Evolutionary conservation across 1,139 yeast genomes (phyloP), one percentile per base, ranked within the genome.

Genomic region (Magnusiomyces fungicola): DNA sequence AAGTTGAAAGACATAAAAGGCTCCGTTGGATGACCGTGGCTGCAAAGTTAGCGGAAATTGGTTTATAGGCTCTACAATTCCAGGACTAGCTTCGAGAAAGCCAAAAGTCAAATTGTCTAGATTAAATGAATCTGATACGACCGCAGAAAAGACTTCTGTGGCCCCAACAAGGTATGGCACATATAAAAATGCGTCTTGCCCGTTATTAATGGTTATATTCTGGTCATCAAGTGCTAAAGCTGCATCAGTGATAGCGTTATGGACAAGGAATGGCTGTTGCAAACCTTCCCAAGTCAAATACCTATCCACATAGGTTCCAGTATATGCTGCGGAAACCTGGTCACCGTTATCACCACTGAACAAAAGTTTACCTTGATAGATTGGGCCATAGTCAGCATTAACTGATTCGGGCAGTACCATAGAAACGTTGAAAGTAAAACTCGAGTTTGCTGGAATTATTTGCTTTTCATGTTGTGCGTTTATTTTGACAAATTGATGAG

Each of bases 361-460:
- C 9, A 34, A 25, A 25, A 46, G 41, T 24, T 46, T 41, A 4
- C 49, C 49, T n/a, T 46, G 49, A 39, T 33, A 46, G 4, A 48
- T 34, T 2, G 50, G 42, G 2, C 42, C 50, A 16, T 39, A 27
- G 2, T 40, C 43, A 7, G 38, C 30, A 19, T 36, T 14, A 14
- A 48, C 18, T 10, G 18, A 14, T 4, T 38, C 21, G 12, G 50
- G 48, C 21, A 45, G 36, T 3, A 30, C 34, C 10, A 44, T 44
- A 16, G 30, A 27, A 9, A 48, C 24, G n/a, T 43, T 23, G 29
- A 48, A 29, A 21, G 41, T 47, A 22, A 18, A 12, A 29, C 16
- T 30, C 10, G 42, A 29, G 16, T 33, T 21, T 10, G 48, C 48
- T 21, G 45, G 45, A 10, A 48, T 36, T 21, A 22, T n/a, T 16